phyloP scores from a whole-genome alignment of 1,139 yeast genomes.

The Maudiozyma humilis region DNA sequence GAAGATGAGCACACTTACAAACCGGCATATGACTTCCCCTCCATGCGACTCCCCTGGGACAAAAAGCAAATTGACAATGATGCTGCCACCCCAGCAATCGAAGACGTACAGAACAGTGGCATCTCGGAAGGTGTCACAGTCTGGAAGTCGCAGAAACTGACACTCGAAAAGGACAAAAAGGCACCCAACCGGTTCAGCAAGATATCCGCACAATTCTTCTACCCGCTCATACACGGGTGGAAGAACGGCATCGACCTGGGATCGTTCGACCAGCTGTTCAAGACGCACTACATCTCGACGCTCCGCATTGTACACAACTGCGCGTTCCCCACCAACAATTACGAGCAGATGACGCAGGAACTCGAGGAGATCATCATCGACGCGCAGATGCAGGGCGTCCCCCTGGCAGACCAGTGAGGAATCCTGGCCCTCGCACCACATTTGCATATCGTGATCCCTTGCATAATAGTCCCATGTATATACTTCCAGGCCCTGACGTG shows the following conservation, averaged over 20 bases:
- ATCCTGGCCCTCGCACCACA: too few relatives aligned
- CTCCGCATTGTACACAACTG: constrained; percentile 29
- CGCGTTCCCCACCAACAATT: constrained; percentile 32
- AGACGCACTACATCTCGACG: constrained; percentile 33
- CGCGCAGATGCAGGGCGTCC: constrained; percentile 20
- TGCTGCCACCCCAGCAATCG: too few relatives aligned
- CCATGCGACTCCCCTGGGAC: constrained; percentile 28
- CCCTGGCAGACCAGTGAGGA: too few relatives aligned
- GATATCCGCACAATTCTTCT: constrained; percentile 31
- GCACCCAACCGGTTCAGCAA: constrained; percentile 22
- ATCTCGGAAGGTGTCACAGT: constrained; percentile 11
- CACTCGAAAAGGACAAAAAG: constrained; percentile 16
- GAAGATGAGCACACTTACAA: constrained; percentile 39
- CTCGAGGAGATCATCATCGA: constrained; percentile 19
- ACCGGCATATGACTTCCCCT: constrained; percentile 32
- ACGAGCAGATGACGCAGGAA: constrained; percentile 29
- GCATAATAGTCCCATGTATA: too few relatives aligned
- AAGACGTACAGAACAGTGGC: background rate
- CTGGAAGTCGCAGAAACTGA: constrained; percentile 32
- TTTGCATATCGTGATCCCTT: too few relatives aligned
- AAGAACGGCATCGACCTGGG: constrained; percentile 34
- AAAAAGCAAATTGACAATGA: too few relatives aligned
- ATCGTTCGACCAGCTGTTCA: constrained; percentile 31
- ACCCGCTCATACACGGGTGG: constrained; percentile 36
- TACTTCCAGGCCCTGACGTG: too few relatives aligned